phyloP scores from a whole-genome alignment of 345 rosid species.

The Conringia planisiliqua region DNA sequence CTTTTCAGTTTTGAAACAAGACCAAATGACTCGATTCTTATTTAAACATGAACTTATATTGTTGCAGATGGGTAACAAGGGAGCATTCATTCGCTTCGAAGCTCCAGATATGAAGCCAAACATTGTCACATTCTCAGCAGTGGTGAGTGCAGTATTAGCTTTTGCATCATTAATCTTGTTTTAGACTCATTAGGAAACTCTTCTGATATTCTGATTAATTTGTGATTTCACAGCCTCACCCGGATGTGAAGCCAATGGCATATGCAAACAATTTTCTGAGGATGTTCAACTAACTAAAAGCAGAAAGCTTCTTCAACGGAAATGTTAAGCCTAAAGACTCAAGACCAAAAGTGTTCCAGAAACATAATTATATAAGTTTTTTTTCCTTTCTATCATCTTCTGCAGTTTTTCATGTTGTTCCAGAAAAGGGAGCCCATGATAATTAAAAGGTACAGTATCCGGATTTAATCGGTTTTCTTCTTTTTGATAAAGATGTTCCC shows the following conservation, averaged over 20 bases:
- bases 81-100: slow-evolving; percentile 90
- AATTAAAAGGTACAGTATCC: slow-evolving; percentile 21
- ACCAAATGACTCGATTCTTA: not conserved
- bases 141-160: slow-evolving; percentile 54
- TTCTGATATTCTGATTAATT: not conserved
- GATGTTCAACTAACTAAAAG: slow-evolving; percentile 54
- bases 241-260: slow-evolving; percentile 97
- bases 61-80: slow-evolving; percentile 97
- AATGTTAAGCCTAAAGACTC: slow-evolving; percentile 3
- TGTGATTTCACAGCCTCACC: slow-evolving; percentile 70
- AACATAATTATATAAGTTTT: slow-evolving; percentile 27
- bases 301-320: not conserved
- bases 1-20: not conserved
- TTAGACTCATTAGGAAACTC: not conserved
- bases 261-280: slow-evolving; percentile 85
- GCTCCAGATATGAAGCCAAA: slow-evolving; percentile 93
- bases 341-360: slow-evolving; percentile 19
- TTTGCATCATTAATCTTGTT: slow-evolving; percentile 1
- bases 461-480: slow-evolving; percentile 17
- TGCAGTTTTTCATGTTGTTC: slow-evolving; percentile 35
- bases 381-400: not conserved
- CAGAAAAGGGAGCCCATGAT: slow-evolving; percentile 30
- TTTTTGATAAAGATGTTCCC: slow-evolving; percentile 27
- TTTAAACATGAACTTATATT: not conserved
- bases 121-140: slow-evolving; percentile 87